Base-by-base conservation (phyloP, 805 yeast species). In the Candida succiphila region DNA sequence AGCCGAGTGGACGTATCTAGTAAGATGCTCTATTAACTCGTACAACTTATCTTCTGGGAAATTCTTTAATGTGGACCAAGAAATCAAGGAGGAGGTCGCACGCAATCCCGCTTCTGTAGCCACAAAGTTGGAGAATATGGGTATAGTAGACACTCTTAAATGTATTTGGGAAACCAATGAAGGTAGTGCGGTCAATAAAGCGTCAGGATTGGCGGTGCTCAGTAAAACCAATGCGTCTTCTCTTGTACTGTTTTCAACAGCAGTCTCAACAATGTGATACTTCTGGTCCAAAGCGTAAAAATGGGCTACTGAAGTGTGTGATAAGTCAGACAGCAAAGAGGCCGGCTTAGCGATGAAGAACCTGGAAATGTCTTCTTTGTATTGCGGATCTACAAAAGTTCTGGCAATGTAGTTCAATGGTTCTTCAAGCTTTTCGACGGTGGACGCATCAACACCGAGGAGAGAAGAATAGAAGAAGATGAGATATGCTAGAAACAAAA, bases 381-480 rank as follows among this genome's bases (percentile, higher is more conserved):
- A 45, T 10, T 56, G 44, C 10, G 35, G 40, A n/a, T 45, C 51
- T 4, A 50, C 32, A 33, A 41, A 61, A 12, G 46, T 29, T 10
- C 38, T 37, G 18, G 47, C 34, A 19, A 56, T 51, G 30, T 42
- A 45, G 20, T 44, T 35, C 17, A 45, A 28, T 23, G 45, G 49
- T 15, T 46, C 50, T 17, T 34, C 34, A 32, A 51, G 27, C 8
- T 37, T 38, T 8, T 37, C 37, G 21, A 46, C n/a, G n/a, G n/a
- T n/a, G n/a, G n/a, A n/a, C n/a, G n/a, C n/a, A n/a, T n/a, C n/a
- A n/a, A n/a, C n/a, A n/a, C n/a, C n/a, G n/a, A n/a, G n/a, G n/a
- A n/a, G n/a, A n/a, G n/a, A n/a, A n/a, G n/a, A n/a, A 40, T 60
- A 62, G 32, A 52, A 52, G 5, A 49, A 48, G 4, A 62, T 37